Base-by-base conservation (phyloP, 768 basidiomycete species). In the Lactarius deliciosus region DNA sequence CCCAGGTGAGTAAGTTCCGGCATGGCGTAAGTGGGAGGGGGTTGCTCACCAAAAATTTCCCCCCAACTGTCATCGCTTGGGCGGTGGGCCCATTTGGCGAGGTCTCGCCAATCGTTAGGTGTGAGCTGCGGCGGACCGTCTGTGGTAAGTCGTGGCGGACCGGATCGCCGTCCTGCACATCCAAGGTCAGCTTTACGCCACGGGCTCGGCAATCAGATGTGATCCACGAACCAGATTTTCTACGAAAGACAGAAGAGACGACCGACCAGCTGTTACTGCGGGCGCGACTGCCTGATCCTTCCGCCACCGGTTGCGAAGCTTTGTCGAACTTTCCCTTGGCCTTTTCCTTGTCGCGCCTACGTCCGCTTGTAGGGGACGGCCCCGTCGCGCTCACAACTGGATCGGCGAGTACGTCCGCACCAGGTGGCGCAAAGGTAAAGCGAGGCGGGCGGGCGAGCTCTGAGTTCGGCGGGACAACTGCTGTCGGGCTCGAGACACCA, bases 41-140 rank as follows among this genome's bases (percentile, higher is more conserved):
- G 10, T 36, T 36, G 61, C 62, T 22, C 9, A 68, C 66, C 66
- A 56, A 64, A 57, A 81, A 60, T 7, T 82, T 83, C 66, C 28
- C 62, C 62, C 66, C 66, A 67, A n/a, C 4, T 45, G 54, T 60
- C 9, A 55, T 80, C 79, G 10, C 83, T 67, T 20, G 68, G 70
- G 13, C 85, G 85, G 40, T 80, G 79, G 7, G 85, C 82, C 76
- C 81, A 85, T 62, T 83, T 81, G 1, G 82, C 85, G 72, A 82
- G 86, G 45, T 80, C 80, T 69, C 83, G 82, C 83, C 84, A 87
- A 45, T 83, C 84, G 5, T 73, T 70, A 2, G 75, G 73, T 13
- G 75, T 71, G 28, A 76, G 58, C 13, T 34, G 60, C 11, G 67
- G 64, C n/a, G 40, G 56, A 7, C 10, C 36, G 11, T 54, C 61